Evolutionary conservation across 148 eudicot genomes (phyloP), one percentile per base, ranked within the genome.

Genomic region (Cornus florida): DNA sequence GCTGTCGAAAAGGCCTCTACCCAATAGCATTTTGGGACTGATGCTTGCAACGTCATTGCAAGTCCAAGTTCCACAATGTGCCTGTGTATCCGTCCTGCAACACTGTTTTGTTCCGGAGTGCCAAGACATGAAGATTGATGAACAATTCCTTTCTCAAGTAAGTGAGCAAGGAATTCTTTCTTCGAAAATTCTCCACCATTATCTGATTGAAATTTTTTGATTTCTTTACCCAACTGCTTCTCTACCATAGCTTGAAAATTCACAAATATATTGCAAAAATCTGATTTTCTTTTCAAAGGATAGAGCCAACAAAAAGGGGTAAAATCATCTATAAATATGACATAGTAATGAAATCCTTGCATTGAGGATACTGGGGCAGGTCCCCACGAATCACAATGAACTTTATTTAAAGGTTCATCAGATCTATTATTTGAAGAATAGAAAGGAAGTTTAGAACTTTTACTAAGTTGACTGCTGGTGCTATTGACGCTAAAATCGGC

Each of bases 341-440:
- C 23, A 65, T 20, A 23, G 31, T 65, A 65, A 4, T 13, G 10
- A 65, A 65, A 65, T n/a, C n/a, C n/a, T n/a, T n/a, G n/a, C n/a
- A n/a, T n/a, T n/a, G n/a, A n/a, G n/a, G n/a, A n/a, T n/a, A 65
- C 8, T 65, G 31, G 68, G 68, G 68, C 68, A 65, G 68, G 68
- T 65, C 68, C 32, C 68, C 68, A 65, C 2, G 23, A 65, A 23
- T 65, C 68, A 22, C 68, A 65, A 3, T 65, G 68, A 24, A 23
- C 68, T 65, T 65, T 65, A 65, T 20, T 31, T 11, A 65, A 23
- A 23, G 68, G 68, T 31, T 65, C 32, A 24, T 20, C 10, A 20
- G 68, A 65, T 20, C 32, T 7, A 20, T 12, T 65, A 20, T 65
- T 24, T 20, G 68, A 65, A 23, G 2, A 0, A 2, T 10, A 22